Conservation (phyloP, 352 stramenopile genomes). For the Globisporangium paddicum region DNA sequence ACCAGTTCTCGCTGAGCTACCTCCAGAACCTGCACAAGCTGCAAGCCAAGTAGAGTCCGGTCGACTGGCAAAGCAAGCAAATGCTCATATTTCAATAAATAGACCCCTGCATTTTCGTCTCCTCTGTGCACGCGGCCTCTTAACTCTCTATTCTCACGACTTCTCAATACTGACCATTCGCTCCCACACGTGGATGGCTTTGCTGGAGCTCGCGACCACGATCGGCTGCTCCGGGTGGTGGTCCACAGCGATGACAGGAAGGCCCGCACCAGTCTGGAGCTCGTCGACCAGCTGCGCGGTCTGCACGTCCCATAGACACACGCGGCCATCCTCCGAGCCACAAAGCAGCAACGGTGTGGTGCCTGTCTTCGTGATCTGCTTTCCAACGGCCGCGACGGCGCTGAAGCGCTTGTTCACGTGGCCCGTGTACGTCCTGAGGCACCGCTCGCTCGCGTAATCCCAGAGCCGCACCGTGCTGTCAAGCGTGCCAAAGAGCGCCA, state of each 20-base stretch:
- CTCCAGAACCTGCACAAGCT: conserved; percentile 65
- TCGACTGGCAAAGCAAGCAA: background rate
- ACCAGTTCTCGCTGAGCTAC: conserved; percentile 88
- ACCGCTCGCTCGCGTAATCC: conserved; percentile 68
- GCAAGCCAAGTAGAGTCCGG: conserved; percentile 19
- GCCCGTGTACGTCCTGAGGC: conserved; percentile 63
- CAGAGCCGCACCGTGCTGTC: conserved; percentile 91
- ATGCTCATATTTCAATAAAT: conserved; percentile 34
- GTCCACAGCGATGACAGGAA: conserved; percentile 87
- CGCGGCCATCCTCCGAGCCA: conserved; percentile 90
- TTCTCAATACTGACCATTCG: conserved; percentile 16
- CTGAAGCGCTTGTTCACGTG: conserved; percentile 87
- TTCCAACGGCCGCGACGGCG: conserved; percentile 71
- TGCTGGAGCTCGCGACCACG: conserved; percentile 81
- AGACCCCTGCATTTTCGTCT: conserved; percentile 20
- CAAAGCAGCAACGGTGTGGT: conserved; percentile 63
- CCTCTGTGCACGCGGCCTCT: background rate
- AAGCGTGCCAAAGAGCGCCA: conserved; percentile 89
- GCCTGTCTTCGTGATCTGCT: background rate
- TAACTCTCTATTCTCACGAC: background rate
- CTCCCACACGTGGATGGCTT: conserved; percentile 50
- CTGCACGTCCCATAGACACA: conserved; percentile 93
- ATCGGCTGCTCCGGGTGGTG: conserved; percentile 56
- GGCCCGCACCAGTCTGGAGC: conserved; percentile 28
- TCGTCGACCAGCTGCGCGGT: conserved; percentile 48